These are phyloP conservation scores for Plasmodium vinckei DNA, from an alignment of 169 alveolate species.

Conservation along the genomic window DNA sequence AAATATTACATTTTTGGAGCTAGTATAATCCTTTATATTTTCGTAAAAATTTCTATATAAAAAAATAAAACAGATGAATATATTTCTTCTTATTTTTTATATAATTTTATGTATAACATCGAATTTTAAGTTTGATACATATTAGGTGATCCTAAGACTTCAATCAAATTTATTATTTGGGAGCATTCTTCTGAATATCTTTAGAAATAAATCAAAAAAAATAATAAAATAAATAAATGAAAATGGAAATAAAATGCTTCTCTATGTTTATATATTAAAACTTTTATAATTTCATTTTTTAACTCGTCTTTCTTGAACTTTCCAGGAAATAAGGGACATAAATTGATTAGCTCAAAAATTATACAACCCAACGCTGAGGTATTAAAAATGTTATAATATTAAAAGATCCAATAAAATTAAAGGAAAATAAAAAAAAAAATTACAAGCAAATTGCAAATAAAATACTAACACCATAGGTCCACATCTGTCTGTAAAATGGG, in stretches of 20 bases:
- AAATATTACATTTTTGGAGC: constrained; percentile 50
- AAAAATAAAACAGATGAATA: constrained; percentile 7
- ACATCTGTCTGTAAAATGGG: constrained; percentile 45
- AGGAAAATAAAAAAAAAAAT: background rate
- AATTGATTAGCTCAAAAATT: constrained; percentile 61
- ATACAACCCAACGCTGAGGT: constrained; percentile 66
- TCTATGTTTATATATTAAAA: background rate
- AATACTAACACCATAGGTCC: constrained; percentile 73
- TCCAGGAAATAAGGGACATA: constrained; percentile 74
- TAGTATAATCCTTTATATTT: constrained; percentile 42
- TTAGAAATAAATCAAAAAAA: background rate
- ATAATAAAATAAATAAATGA: background rate
- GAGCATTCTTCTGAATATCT: constrained; percentile 75
- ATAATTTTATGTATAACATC: background rate
- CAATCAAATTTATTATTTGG: constrained; percentile 70
- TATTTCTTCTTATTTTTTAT: background rate
- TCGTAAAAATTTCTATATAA: constrained; percentile 65
- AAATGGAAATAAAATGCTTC: background rate
- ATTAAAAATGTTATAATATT: background rate
- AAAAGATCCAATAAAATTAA: background rate
- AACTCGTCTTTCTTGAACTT: constrained; percentile 65
- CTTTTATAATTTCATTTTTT: background rate
- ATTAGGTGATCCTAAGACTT: constrained; percentile 72
- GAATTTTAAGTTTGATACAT: constrained; percentile 17
- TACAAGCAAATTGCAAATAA: background rate